Evolutionary conservation across 2,329 filamentous ascomycete genomes (phyloP).

Genomic region (Paecilomyces sp.): DNA sequence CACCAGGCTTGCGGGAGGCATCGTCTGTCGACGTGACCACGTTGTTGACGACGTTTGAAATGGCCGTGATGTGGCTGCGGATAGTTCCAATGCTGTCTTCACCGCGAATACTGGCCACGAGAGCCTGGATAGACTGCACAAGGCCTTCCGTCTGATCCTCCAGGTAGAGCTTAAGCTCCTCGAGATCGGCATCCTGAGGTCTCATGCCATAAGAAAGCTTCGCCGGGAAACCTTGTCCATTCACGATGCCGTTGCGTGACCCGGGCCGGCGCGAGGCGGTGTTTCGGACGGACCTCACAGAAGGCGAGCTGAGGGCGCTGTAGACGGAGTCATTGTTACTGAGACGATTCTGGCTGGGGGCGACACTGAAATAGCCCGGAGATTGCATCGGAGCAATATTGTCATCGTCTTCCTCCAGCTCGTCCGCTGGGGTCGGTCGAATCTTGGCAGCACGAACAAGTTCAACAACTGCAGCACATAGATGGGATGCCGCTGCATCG

Average conservation of each 20-base stretch:
- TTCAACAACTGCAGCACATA: conserved; percentile 79
- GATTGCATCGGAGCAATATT: conserved; percentile 58
- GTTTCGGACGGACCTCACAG: conserved; percentile 24
- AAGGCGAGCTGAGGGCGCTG: conserved; percentile 64
- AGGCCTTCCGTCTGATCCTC: conserved; percentile 75
- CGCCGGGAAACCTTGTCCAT: conserved; percentile 21
- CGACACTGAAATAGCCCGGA: conserved; percentile 58
- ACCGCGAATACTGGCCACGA: conserved; percentile 65
- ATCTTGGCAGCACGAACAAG: conserved; percentile 80
- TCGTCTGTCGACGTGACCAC: conserved; percentile 61
- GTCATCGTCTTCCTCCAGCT: conserved; percentile 69
- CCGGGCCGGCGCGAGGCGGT: conserved; percentile 22
- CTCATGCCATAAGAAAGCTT: conserved; percentile 36
- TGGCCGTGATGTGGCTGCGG: conserved; percentile 61
- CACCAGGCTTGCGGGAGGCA: conserved; percentile 43
- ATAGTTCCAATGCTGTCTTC: conserved; percentile 59
- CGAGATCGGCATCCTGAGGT: conserved; percentile 43
- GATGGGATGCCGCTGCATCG: conserved; percentile 86
- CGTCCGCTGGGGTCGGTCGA: conserved; percentile 63
- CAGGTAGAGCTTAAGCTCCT: conserved; percentile 66
- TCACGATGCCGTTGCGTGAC: conserved; percentile 19
- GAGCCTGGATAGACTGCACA: conserved; percentile 72
- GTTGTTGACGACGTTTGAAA: conserved; percentile 62
- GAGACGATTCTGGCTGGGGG: conserved; percentile 41
- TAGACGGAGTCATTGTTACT: conserved; percentile 68